Evolutionary conservation across 805 yeast species (phyloP).

Genomic region (Candida ficus): DNA sequence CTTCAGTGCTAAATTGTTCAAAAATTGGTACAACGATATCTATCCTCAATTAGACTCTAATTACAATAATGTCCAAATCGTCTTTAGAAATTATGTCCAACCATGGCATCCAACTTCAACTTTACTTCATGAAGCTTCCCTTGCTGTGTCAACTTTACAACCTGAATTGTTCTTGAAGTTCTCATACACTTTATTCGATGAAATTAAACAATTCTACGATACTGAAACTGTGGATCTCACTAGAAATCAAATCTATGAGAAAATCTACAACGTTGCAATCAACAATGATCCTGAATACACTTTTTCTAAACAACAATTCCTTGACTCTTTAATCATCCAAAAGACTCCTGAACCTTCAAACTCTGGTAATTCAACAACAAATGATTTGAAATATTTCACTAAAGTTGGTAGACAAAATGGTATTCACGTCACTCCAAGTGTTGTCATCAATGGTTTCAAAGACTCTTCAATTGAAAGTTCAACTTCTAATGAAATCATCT

Average conservation of each 20-base stretch:
- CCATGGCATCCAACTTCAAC: constrained; percentile 86
- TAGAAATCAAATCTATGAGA: constrained; percentile 50
- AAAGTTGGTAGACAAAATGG: constrained; percentile 71
- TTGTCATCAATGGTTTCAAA: constrained; percentile 62
- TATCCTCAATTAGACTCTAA: constrained; percentile 45
- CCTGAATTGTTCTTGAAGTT: constrained; percentile 55
- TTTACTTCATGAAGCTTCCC: constrained; percentile 61
- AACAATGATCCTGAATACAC: constrained; percentile 27
- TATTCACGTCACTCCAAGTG: constrained; percentile 83
- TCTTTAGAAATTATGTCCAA: constrained; percentile 72
- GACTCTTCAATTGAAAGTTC: constrained; percentile 58
- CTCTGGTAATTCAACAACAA: constrained; percentile 51
- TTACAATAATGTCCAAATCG: constrained; percentile 51
- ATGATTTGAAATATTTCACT: constrained; percentile 69
- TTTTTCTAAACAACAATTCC: constrained; percentile 28
- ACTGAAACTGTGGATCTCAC: constrained; percentile 47
- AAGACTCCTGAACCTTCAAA: constrained; percentile 36
- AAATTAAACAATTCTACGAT: constrained; percentile 56
- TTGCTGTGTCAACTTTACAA: constrained; percentile 58
- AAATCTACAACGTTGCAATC: constrained; percentile 46
- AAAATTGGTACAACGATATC: constrained; percentile 45
- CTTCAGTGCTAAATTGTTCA: constrained; percentile 60
- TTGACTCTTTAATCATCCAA: constrained; percentile 24
- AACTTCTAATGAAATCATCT: constrained; percentile 39
- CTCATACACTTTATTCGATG: constrained; percentile 49